phyloP scores from a whole-genome alignment of 257 asterid genomes.

The Euphrasia confusa region DNA sequence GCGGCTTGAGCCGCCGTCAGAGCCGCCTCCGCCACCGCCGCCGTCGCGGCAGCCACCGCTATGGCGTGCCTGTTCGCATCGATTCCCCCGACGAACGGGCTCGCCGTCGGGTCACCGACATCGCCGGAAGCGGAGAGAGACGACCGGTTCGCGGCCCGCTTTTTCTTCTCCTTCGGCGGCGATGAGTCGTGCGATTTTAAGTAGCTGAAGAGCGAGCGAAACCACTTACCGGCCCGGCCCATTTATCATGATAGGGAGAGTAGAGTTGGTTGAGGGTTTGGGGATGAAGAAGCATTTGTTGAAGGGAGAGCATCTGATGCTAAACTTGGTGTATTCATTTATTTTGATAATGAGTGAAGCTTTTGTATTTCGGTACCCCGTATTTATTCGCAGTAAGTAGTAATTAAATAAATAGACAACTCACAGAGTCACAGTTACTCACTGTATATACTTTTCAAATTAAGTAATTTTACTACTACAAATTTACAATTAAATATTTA shows the following conservation, averaged over 20 bases:
- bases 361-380: too few relatives aligned
- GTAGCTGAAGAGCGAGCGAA: conserved; percentile 57
- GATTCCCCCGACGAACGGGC: conserved; percentile 42
- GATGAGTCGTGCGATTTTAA: conserved; percentile 37
- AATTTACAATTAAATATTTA: too few relatives aligned
- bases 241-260: conserved; percentile 41
- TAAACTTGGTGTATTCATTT: neutral
- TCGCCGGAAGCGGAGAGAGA: conserved; percentile 27
- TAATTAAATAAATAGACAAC: too few relatives aligned
- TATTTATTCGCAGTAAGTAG: too few relatives aligned
- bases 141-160: conserved; percentile 17
- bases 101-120: conserved; percentile 29
- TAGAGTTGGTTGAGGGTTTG: conserved; percentile 2
- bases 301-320: conserved; percentile 24
- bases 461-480: too few relatives aligned
- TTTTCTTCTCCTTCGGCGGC: conserved; percentile 24
- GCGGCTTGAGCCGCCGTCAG: conserved; percentile 98
- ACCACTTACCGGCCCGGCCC: conserved; percentile 72
- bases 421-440: too few relatives aligned
- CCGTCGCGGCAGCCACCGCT: conserved; percentile 98
- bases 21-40: conserved; percentile 99
- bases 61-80: conserved; percentile 86
- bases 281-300: conserved; percentile 25
- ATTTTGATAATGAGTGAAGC: too few relatives aligned
- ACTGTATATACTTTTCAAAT: too few relatives aligned